Evolutionary conservation across 1,284 basidiomycete species (phyloP).

Genomic region (Polyporus tsugae): DNA sequence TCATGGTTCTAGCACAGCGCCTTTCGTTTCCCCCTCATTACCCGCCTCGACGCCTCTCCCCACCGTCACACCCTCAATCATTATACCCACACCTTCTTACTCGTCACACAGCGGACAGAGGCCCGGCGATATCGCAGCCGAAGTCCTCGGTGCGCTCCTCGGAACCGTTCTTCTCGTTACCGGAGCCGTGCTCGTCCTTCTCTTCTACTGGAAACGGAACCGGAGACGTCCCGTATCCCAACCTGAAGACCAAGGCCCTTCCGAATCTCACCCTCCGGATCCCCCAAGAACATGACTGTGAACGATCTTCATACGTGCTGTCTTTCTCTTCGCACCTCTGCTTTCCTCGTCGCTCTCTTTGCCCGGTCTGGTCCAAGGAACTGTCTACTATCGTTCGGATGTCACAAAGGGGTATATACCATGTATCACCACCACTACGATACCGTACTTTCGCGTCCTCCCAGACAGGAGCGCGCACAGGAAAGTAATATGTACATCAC

Average conservation of each 20-base stretch:
- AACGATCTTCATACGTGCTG: not conserved
- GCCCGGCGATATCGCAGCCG: slow-evolving; percentile 35
- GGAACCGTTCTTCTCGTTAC: slow-evolving; percentile 27
- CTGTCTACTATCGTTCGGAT: not conserved
- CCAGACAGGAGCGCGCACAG: not conserved
- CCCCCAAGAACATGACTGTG: not conserved
- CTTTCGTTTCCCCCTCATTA: slow-evolving; percentile 33
- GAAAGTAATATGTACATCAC: slow-evolving; percentile 8
- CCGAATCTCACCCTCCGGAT: not conserved
- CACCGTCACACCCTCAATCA: slow-evolving; percentile 29
- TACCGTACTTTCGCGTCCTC: slow-evolving; percentile 2
- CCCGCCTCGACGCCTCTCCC: slow-evolving; percentile 32
- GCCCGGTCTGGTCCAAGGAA: not conserved
- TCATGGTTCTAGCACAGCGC: slow-evolving; percentile 27
- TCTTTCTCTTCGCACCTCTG: not conserved
- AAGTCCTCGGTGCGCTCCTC: slow-evolving; percentile 35
- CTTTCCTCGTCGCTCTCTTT: slow-evolving; percentile 7
- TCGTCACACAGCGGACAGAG: slow-evolving; percentile 19
- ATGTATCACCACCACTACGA: not conserved
- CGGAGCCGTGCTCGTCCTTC: slow-evolving; percentile 15
- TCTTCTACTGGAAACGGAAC: slow-evolving; percentile 26
- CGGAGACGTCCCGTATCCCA: slow-evolving; percentile 8
- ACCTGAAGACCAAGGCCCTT: not conserved
- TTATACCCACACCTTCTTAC: slow-evolving; percentile 23
- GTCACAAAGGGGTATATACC: not conserved